Base-by-base conservation (phyloP, 2,329 filamentous ascomycete species). In the Trichoderma sp. region DNA sequence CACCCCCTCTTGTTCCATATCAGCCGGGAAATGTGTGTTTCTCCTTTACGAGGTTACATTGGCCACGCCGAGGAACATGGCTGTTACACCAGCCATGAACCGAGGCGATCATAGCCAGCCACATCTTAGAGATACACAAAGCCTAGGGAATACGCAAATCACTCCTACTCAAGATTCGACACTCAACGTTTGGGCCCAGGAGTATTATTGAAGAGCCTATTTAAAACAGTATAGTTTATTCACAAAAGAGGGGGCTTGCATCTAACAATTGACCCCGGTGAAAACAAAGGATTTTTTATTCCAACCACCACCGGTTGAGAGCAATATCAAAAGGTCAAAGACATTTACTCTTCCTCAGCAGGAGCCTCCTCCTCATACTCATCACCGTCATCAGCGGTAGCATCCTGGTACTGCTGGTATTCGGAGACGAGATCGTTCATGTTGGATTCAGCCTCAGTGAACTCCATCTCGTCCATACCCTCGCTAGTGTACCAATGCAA, bases 401-500 rank as follows among this genome's bases (percentile, higher is more conserved):
- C 95, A 83, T 98, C 95, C 89, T 98, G 95, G 89, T 98, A 98
- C 84, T 99, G 95, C 89, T 98, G 95, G 87, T 98, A 98, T 84
- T 99, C 95, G 71, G 93, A 97, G 77, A 98, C 94, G 80, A 99
- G 87, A 83, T 99, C 95, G 87, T 98, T 98, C 94, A 99, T 98
- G 88, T 99, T 99, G 85, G 92, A 97, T 90, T 98, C 95, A 76
- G 95, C 95, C 89, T 98, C 95, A 80, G 95, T 98, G 87, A 99
- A 99, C 87, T 99, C 95, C 95, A 98, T 98, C 91, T 98, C 95
- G 85, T 99, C 95, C 95, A 99, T 98, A 87, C 95, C 95, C 89
- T 99, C 95, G 80, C 94, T 93, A 89, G 95, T 99, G 86, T 98
- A 99, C 95, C 95, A 99, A 88, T 98, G 95, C 89, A 99, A 92